Evolutionary conservation across 1,284 basidiomycete genomes (phyloP), one percentile per base, ranked within the genome.

Genomic region (Microbotryum intermedium): DNA sequence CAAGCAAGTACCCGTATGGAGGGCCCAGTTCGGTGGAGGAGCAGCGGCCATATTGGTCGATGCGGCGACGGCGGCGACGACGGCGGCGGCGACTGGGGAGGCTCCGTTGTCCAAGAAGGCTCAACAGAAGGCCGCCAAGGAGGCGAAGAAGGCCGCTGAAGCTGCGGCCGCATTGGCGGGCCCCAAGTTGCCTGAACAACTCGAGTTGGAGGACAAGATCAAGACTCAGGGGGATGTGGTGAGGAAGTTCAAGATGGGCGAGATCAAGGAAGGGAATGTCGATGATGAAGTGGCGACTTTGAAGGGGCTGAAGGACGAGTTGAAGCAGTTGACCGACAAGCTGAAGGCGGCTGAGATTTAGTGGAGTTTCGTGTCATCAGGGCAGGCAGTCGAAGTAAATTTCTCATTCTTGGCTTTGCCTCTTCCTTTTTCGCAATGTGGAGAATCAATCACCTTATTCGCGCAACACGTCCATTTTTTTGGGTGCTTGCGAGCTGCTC

Each of bases 1-100:
- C 69, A 87, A 84, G 75, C 88, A 88, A 84, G 87, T 86, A 46
- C 85, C 89, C 43, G 80, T 82, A 11, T 97, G 88, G 87, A 82
- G 86, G 65, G 77, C 77, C 52, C 84, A 85, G 75, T 98, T 93
- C 69, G 88, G 86, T 21, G 90, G 90, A 16, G 79, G 70, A 59
- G 69, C 76, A 69, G 73, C 76, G 71, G 70, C 74, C 57, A 49
- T 58, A 28, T 65, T 73, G 28, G 72, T 75, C 4, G 71, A 72
- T 8, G 71, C 74, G 1, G 70, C 73, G 6, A 74, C 64, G 29
- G 57, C 55, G 23, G 60, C 53, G 30, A 56, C 56, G 10, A 70
- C 70, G 13, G 70, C 21, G 44, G 59, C 75, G 18, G 49, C 43
- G 18, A 55, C 43, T 23, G 54, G 47, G 5, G 57, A 53, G 45